Percentiles rank a stretch among this genome's conserved stretches.
Evolutionary conservation across 106 monocot genomes (phyloP).

Genomic region (Cymbidium sinense): DNA sequence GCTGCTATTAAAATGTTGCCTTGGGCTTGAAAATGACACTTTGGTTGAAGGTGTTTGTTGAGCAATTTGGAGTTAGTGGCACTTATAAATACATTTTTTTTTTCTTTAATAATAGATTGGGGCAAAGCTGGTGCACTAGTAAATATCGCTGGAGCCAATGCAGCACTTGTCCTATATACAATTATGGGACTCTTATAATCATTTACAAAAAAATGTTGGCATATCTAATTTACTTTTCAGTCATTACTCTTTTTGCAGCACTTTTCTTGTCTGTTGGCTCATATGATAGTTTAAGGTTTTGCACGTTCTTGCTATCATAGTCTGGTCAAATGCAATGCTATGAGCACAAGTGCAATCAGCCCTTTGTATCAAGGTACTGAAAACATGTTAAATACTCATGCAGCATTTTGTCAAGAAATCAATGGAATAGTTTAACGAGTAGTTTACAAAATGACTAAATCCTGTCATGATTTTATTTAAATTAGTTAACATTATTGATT

Average conservation of each 20-base stretch:
- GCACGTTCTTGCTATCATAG: neutral
- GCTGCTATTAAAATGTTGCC: neutral
- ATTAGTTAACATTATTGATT: neutral
- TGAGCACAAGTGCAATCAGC: neutral
- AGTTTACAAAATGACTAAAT: neutral
- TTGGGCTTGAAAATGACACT: slow-evolving; percentile 1
- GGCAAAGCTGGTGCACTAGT: neutral
- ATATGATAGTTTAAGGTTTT: neutral
- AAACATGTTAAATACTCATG: neutral
- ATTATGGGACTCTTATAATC: neutral
- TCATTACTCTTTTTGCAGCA: neutral
- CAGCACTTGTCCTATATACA: neutral
- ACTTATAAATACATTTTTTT: neutral
- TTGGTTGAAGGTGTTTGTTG: neutral
- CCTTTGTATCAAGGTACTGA: neutral
- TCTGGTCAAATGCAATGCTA: neutral
- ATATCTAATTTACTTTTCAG: neutral
- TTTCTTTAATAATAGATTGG: neutral
- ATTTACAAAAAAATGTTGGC: neutral
- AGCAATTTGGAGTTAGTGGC: neutral
- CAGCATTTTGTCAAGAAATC: neutral
- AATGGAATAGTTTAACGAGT: neutral
- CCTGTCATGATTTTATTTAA: neutral
- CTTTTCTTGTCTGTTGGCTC: neutral
- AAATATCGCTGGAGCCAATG: neutral